These are phyloP conservation scores for Ambrosiella beaveri DNA, from an alignment of 2,329 filamentous ascomycete genomes.

Conservation along the genomic window DNA sequence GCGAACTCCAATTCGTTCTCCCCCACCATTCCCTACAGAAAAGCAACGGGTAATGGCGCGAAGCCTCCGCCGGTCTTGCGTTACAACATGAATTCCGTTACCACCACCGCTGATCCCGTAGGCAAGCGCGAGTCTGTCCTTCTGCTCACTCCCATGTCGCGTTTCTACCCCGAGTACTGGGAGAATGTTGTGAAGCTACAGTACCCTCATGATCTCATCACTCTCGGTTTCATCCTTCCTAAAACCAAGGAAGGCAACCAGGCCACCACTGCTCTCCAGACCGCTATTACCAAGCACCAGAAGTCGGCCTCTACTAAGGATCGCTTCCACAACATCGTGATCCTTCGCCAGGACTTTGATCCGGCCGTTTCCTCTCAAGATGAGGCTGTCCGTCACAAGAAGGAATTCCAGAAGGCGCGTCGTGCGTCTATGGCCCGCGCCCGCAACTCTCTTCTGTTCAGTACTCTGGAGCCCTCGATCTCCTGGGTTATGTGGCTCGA, in stretches of 20 bases:
- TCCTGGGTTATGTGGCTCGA: slow-evolving; percentile 98
- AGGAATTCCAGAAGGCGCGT: slow-evolving; percentile 72
- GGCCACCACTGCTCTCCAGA: slow-evolving; percentile 68
- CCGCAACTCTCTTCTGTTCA: slow-evolving; percentile 87
- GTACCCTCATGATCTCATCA: slow-evolving; percentile 91
- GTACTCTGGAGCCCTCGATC: slow-evolving; percentile 74
- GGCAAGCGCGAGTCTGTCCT: slow-evolving; percentile 72
- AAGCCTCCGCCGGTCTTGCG: slow-evolving; percentile 71
- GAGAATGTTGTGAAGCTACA: slow-evolving; percentile 68
- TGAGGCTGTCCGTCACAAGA: slow-evolving; percentile 79
- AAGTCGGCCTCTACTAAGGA: slow-evolving; percentile 55
- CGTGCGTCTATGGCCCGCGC: slow-evolving; percentile 84
- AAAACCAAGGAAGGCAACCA: slow-evolving; percentile 84
- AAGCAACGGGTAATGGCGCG: slow-evolving; percentile 21
- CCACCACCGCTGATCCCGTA: slow-evolving; percentile 58
- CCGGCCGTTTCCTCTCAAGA: slow-evolving; percentile 62
- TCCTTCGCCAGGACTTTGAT: slow-evolving; percentile 89
- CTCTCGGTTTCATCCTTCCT: slow-evolving; percentile 86
- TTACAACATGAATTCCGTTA: slow-evolving; percentile 92
- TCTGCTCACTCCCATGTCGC: slow-evolving; percentile 79
- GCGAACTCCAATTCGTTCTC: slow-evolving; percentile 19
- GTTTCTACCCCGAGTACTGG: slow-evolving; percentile 93
- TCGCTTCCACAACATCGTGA: slow-evolving; percentile 84
- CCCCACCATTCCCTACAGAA: slow-evolving; percentile 42
- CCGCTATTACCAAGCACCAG: slow-evolving; percentile 72